Evolutionary conservation across 2,329 filamentous ascomycete genomes (phyloP), one percentile per base, ranked within the genome.

Genomic region (Hypoxylon sp.): DNA sequence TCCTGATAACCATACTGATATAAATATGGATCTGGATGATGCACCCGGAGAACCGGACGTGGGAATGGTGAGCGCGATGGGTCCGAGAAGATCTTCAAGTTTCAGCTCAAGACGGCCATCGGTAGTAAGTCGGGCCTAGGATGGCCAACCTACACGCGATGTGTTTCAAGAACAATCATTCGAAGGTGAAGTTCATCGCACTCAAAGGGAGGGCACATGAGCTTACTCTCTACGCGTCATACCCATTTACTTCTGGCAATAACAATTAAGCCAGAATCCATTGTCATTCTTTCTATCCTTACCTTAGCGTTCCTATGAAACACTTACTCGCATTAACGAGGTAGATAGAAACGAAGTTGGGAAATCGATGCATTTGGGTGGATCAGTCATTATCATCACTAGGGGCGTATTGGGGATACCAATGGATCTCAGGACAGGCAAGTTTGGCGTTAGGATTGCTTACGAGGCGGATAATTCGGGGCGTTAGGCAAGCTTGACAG

Each of bases 11-110:
- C 85, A 88, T 71, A 81, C 81, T 0, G 84, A 81, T 10, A 71
- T 81, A 9, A 74, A 63, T 52, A 75, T 80, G 69, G 84, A 87
- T 29, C 78, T 81, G 19, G 87, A 88, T 65, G 87, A 89, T 72
- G 87, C 87, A 1, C 83, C 84, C 1, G 87, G 87, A n/a, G 88
- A 90, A 74, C 81, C 84, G 3, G 88, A 90, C 67, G 72, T 82
- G 3, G 80, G 80, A 19, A 75, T 81, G 59, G 76, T 82, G 71
- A 80, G 77, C 13, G 80, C 80, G 9, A 75, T 78, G 17, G 75
- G 79, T 19, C 72, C 78, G 9, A 78, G 81, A 35, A 78, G 84
- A 62, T 83, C 84, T 2, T 83, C 84, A 6, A 85, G 81, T 35
- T 86, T 86, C 68, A 81, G 81, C 42, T 81, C 83, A 62, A 81